Evolutionary conservation across 352 stramenopile species (phyloP), one percentile per base, ranked within the genome.

Genomic region (Globisporangium heterothallicum): DNA sequence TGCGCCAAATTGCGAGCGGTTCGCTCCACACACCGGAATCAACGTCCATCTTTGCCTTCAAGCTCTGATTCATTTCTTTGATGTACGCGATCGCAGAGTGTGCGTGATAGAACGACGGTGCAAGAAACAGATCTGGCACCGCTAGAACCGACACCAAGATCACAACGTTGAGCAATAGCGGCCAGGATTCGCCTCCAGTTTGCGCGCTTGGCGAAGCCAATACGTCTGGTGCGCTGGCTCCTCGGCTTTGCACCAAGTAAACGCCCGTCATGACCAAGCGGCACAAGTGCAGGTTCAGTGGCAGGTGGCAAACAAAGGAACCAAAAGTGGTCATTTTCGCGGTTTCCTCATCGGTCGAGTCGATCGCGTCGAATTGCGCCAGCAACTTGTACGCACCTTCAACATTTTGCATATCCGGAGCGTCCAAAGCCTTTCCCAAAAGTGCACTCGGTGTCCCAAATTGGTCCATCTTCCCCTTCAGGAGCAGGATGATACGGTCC

Each of bases 91-190:
- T 63, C 1, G 79, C 63, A n/a, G 76, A 88, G 16, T 74, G 49
- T 10, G 63, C 64, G 36, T 94, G 84, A 52, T 88, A 94, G 58
- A 86, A 89, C 13, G 84, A 94, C 9, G 84, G 84, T 65, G 83
- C 73, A 9, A 88, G 38, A 54, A 87, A 90, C 13, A 94, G 43
- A 44, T 92, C 79, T 2, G 79, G 81, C 6, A 76, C 74, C 12
- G 78, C 64, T 10, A 94, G 57, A 35, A 90, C 72, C 12, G 78
- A 64, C 7, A 81, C 76, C 8, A 94, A 47, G 19, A 94, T 73
- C 30, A 94, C 72, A 14, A 74, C 58, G 49, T 91, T 69, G 13
- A 85, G 54, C 47, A 85, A 51, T 13, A 79, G 41, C 10, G 59
- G 42, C 66, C 66, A 78, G 12, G 63, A 77, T 18, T 72, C 58